These are phyloP conservation scores for Aspergillus olivimuriae DNA, from an alignment of 495 filamentous ascomycete genomes.

Conservation along the genomic window DNA sequence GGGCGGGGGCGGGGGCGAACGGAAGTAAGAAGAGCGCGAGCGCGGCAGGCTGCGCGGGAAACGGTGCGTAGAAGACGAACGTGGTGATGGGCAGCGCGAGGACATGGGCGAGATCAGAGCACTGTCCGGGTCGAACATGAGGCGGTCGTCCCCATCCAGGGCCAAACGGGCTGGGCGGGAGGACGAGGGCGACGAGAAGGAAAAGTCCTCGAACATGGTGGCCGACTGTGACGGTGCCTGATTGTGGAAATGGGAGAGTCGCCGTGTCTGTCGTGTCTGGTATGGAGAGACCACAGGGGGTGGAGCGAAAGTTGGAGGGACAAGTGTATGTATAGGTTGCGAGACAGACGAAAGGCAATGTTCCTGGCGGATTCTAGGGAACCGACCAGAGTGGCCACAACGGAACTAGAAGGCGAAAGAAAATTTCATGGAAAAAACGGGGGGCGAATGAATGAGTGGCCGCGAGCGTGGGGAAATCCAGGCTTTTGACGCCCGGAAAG, in stretches of 20 bases:
- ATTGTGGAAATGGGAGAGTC: too few relatives aligned
- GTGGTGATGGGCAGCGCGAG: conserved; percentile 42
- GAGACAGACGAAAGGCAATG: too few relatives aligned
- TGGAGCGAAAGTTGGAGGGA: neutral
- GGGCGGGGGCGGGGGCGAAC: conserved; percentile 32
- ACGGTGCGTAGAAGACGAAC: conserved; percentile 24
- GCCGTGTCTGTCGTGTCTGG: neutral
- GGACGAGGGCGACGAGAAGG: conserved; percentile 38
- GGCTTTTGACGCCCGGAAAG: too few relatives aligned
- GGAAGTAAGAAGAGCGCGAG: conserved; percentile 31
- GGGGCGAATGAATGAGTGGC: too few relatives aligned
- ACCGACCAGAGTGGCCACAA: too few relatives aligned
- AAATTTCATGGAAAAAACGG: too few relatives aligned
- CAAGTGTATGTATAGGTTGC: too few relatives aligned
- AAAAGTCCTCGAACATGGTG: conserved; percentile 43
- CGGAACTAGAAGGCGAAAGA: too few relatives aligned
- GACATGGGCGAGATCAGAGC: conserved; percentile 38
- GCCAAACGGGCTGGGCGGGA: conserved; percentile 23
- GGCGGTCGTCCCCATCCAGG: conserved; percentile 34
- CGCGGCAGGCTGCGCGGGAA: conserved; percentile 28
- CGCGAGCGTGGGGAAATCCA: too few relatives aligned
- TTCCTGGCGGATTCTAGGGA: too few relatives aligned
- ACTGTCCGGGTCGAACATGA: conserved; percentile 36
- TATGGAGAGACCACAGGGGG: neutral
- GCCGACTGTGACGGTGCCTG: neutral